phyloP scores from a whole-genome alignment of 768 basidiomycete genomes.

The Boletus rufocinnamomeus region DNA sequence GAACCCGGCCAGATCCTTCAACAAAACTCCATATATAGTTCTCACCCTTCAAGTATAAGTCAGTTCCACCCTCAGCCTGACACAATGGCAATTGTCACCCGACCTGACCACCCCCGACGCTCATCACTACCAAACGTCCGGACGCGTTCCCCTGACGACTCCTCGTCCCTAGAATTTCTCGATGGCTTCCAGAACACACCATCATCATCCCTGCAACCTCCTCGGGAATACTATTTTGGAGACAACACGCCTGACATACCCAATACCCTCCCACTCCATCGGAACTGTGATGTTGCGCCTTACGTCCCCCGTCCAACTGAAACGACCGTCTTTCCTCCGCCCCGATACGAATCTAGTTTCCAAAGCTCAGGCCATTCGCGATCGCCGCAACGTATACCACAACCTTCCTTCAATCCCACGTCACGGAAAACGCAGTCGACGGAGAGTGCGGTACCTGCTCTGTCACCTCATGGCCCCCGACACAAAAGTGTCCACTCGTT shows the following conservation, averaged over 20 bases:
- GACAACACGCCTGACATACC: slow-evolving; percentile 12
- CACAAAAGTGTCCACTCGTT: slow-evolving; percentile 14
- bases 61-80: slow-evolving; percentile 9
- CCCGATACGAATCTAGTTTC: slow-evolving; percentile 19
- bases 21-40: slow-evolving; percentile 26
- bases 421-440: slow-evolving; percentile 7
- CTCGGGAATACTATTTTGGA: slow-evolving; percentile 18
- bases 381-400: slow-evolving; percentile 10
- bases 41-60: slow-evolving; percentile 4
- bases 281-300: slow-evolving; percentile 13
- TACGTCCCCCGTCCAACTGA: slow-evolving; percentile 17
- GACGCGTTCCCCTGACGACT: neutral
- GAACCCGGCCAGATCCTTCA: slow-evolving; percentile 59
- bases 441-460: slow-evolving; percentile 1
- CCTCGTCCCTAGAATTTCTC: neutral
- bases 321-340: slow-evolving; percentile 25
- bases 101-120: slow-evolving; percentile 14
- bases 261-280: slow-evolving; percentile 9
- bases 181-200: slow-evolving; percentile 5
- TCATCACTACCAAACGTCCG: slow-evolving; percentile 15
- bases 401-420: slow-evolving; percentile 2
- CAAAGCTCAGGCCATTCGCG: slow-evolving; percentile 10
- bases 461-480: slow-evolving; percentile 1
- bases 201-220: slow-evolving; percentile 10
- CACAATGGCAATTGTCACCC: neutral